Base-by-base conservation (phyloP, 345 rosid genomes). In the Anacardium occidentale region DNA sequence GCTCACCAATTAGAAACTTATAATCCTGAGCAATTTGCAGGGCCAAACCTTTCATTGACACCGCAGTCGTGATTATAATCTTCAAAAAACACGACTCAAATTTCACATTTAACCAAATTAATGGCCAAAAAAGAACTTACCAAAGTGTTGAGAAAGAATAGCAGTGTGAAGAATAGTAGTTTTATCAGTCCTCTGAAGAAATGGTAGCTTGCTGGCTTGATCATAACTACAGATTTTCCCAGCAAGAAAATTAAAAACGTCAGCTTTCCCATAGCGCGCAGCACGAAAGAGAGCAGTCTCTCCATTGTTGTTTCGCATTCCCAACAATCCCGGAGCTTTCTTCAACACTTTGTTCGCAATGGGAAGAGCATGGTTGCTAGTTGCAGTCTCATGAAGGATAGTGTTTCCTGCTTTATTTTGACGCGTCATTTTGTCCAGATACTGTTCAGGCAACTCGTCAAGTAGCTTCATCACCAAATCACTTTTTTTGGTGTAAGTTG, bases 101-200 rank as follows among this genome's bases (percentile, higher is more conserved):
- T 37, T 4, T 37, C 40, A 37, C 7, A 37, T 37, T 37, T 5
- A 37, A 37, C 40, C 40, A 37, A 37, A 37, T 37, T 5, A 37
- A 37, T 37, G 40, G 7, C 40, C 40, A 11, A 2, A 37, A 2
- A 3, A 11, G 14, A 52, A 21, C 73, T 15, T 24, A 78, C 77
- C 82, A 18, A 47, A 81, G 20, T 82, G 71, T 32, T 64, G 68
- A 17, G 75, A 62, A 2, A 76, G 45, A 37, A 79, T 66, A 25
- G 83, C 57, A 53, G 53, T 66, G 25, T 76, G 77, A 64, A 82
- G 82, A 62, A 82, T 68, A 47, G 69, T 74, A 53, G 26, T 2
- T 17, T 47, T 17, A 44, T 76, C 78, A 5, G 57, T 42, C 22
- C 73, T 51, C 40, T 57, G 48, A 21, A 61, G 66, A 65, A 21